A percentile compares a stretch with the other conserved stretches of the same genome.
Evolutionary conservation across 2,329 filamentous ascomycete genomes (phyloP).

Genomic region (Rhytidhysteron rufulum): DNA sequence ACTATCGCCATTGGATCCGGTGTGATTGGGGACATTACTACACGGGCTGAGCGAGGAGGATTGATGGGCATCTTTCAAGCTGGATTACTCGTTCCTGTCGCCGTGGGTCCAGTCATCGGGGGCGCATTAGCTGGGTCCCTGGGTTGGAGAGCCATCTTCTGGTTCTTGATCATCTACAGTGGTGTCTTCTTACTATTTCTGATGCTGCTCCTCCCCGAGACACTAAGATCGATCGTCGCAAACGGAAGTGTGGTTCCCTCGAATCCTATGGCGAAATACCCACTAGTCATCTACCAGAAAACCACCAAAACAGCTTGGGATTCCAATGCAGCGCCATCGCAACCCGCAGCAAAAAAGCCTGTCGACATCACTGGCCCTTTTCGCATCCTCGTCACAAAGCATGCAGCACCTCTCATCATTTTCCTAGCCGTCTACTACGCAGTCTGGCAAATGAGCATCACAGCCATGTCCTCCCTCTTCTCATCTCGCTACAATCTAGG

Average conservation of each 20-base stretch:
- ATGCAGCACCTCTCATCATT: constrained; percentile 43
- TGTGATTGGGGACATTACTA: constrained; percentile 43
- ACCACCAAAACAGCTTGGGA: not conserved
- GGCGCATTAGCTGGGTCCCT: constrained; percentile 46
- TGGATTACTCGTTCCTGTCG: constrained; percentile 33
- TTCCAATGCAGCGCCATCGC: no score
- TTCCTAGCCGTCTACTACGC: constrained; percentile 52
- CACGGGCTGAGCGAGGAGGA: constrained; percentile 37
- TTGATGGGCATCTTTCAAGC: constrained; percentile 41
- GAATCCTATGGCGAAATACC: not conserved
- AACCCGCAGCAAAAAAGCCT: no score
- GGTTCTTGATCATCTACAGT: constrained; percentile 50
- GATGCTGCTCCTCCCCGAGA: constrained; percentile 38
- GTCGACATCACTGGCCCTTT: constrained; percentile 47
- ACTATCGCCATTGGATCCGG: constrained; percentile 43
- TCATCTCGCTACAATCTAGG: constrained; percentile 39
- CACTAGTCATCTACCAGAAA: not conserved
- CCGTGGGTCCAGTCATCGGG: constrained; percentile 50
- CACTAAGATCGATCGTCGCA: constrained; percentile 15
- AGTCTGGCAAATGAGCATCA: constrained; percentile 55
- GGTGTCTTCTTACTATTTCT: constrained; percentile 32
- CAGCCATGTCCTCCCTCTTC: constrained; percentile 51
- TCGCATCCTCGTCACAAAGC: constrained; percentile 45
- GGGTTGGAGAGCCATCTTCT: constrained; percentile 53
- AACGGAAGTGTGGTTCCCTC: constrained; percentile 7